Evolutionary conservation across 768 basidiomycete species (phyloP), one percentile per base, ranked within the genome.

Genomic region (Rhodotorula toruloides): DNA sequence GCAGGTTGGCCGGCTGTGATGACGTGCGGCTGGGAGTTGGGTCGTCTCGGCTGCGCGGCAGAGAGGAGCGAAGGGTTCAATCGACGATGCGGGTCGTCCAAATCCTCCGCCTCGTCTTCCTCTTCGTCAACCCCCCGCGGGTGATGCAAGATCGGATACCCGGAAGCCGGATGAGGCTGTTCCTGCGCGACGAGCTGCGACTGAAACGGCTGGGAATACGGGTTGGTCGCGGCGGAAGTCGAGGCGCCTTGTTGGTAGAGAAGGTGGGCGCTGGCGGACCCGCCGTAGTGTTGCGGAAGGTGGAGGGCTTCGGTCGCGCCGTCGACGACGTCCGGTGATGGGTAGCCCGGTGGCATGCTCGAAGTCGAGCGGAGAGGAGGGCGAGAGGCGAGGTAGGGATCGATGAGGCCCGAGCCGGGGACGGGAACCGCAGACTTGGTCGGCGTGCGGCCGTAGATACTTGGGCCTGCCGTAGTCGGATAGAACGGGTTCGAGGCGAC

Each of bases 1-100:
- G 66, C 66, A 19, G 52, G 43, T 32, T 61, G 60, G 13, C 66
- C 66, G 1, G 66, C 60, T 17, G 52, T 46, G 27, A 57, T 31
- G 31, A 43, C 44, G 2, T 22, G 31, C 12, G 8, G 31, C 9
- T n/a, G 58, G 39, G 37, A 27, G 21, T 36, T 57, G n/a, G n/a
- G n/a, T n/a, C n/a, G n/a, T n/a, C n/a, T n/a, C n/a, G n/a, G n/a
- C n/a, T n/a, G n/a, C n/a, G 27, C 16, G 11, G 34, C 50, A 19
- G 57, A 43, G 39, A 54, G 29, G 31, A 52, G 59, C 25, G 59
- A 44, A 14, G 40, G n/a, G 54, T 39, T 39, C 21, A 42, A 43
- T 19, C 29, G 60, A 6, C 22, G 49, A 22, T 42, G 31, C 27
- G 27, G 40, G 22, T 12, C 44, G 42, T 31, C 22, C 37, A 32